Evolutionary conservation across 2,329 filamentous ascomycete genomes (phyloP), one percentile per base, ranked within the genome.

Genomic region (Penicillium sp.): DNA sequence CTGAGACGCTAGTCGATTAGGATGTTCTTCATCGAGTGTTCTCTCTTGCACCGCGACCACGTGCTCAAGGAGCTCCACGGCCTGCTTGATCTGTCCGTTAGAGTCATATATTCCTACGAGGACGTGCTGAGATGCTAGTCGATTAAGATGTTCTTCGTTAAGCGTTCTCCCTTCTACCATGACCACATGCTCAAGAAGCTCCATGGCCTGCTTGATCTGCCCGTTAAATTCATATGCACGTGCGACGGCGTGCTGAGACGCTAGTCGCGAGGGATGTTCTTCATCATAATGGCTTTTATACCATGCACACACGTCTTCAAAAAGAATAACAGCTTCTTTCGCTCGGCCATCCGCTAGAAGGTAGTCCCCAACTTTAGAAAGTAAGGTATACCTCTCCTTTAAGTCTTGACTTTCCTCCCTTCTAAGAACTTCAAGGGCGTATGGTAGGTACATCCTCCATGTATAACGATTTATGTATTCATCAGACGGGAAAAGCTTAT

Each of bases 371-470:
- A 52, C 19, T 14, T 46, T 26, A 4, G 21, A 26, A 10, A 52
- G 27, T 35, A 45, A 37, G 11, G 13, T 46, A 39, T 52, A 46
- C 29, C 50, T 52, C 13, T 33, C 50, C 16, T 10, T 24, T 3
- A 52, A 9, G 16, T 24, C 27, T 52, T 45, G 22, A 24, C 27
- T 44, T 26, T 51, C 48, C 16, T 51, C 33, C 35, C 39, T 45
- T n/a, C 5, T 31, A 11, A 52, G 49, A 45, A 33, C 6, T 16
- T 45, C 37, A 24, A 45, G 22, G 13, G 49, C 39, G 9, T 52
- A 39, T 35, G 49, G 49, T 10, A 52, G 24, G 16, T 45, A 52
- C 39, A 29, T 43, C 39, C 49, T 52, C 49, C 49, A 52, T n/a
- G 7, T 19, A 1, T 44, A 27, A 22, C 39, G 37, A 22, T 52